Evolutionary conservation across 2,329 filamentous ascomycete species (phyloP).

Genomic region (Bipolaris bicolor): DNA sequence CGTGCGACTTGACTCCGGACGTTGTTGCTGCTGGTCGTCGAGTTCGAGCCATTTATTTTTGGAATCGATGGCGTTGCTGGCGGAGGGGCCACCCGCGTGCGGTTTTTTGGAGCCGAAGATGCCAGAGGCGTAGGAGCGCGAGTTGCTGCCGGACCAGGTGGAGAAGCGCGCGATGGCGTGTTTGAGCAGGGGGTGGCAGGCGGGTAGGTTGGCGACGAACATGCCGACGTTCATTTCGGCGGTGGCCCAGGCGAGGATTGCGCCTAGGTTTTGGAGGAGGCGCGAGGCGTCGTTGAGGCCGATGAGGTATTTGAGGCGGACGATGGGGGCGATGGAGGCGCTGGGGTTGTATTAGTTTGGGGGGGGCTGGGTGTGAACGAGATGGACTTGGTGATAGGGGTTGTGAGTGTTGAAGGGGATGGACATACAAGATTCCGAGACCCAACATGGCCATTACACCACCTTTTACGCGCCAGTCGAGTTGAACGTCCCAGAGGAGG

Average conservation of each 20-base stretch:
- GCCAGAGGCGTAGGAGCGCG: background rate
- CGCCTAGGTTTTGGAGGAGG: constrained; percentile 7
- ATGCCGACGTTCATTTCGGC: constrained; percentile 17
- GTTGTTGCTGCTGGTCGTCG: background rate
- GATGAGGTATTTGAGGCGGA: constrained; percentile 11
- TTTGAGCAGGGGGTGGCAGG: constrained; percentile 13
- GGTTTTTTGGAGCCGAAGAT: background rate
- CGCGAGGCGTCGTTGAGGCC: constrained; percentile 8
- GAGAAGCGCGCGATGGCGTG: constrained; percentile 8
- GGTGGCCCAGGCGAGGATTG: constrained; percentile 12
- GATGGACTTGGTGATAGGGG: too few relatives aligned
- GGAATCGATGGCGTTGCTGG: background rate
- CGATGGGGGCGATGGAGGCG: constrained; percentile 14
- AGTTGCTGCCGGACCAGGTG: constrained; percentile 4
- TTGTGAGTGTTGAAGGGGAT: too few relatives aligned
- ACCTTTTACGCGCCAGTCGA: constrained; percentile 14
- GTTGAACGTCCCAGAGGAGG: constrained; percentile 11
- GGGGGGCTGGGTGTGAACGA: too few relatives aligned
- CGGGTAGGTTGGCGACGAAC: constrained; percentile 13
- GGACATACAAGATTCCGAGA: constrained; percentile 10
- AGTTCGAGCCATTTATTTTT: constrained; percentile 10
- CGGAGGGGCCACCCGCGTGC: background rate
- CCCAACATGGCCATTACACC: constrained; percentile 13
- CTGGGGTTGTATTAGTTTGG: background rate
- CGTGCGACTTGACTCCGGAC: background rate